Evolutionary conservation across 1,284 basidiomycete species (phyloP).

Genomic region (Boletus semigastroideus): DNA sequence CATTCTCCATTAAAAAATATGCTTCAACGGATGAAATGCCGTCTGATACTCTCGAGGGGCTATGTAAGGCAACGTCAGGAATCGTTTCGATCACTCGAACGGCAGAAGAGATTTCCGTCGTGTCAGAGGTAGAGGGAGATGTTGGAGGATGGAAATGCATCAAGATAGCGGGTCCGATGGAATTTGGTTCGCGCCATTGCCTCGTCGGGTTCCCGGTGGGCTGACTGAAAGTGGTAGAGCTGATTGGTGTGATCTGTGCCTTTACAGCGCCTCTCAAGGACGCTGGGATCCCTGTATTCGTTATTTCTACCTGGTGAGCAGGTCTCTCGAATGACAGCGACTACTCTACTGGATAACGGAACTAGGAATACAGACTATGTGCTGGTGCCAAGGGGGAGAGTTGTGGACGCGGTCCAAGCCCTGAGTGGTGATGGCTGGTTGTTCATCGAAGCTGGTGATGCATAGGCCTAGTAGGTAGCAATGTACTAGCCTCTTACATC

Average conservation of each 20-base stretch:
- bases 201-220: neutral
- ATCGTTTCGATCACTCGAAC: slow-evolving; percentile 63
- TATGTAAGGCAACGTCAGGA: slow-evolving; percentile 25
- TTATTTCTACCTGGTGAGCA: slow-evolving; percentile 67
- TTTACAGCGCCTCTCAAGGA: slow-evolving; percentile 57
- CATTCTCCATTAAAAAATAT: slow-evolving; percentile 60
- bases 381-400: slow-evolving; percentile 48
- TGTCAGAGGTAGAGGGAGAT: slow-evolving; percentile 43
- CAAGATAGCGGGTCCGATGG: slow-evolving; percentile 64
- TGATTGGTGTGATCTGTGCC: slow-evolving; percentile 60
- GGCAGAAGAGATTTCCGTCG: slow-evolving; percentile 59
- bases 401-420: slow-evolving; percentile 40
- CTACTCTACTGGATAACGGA: neutral
- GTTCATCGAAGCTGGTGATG: slow-evolving; percentile 25
- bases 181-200: slow-evolving; percentile 48
- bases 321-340: neutral
- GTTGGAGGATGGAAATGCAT: slow-evolving; percentile 56
- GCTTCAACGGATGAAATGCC: slow-evolving; percentile 31
- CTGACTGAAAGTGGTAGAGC: slow-evolving; percentile 34
- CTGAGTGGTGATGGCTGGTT: slow-evolving; percentile 51
- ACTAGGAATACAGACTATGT: slow-evolving; percentile 65
- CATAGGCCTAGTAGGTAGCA: neutral
- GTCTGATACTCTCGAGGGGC: slow-evolving; percentile 30
- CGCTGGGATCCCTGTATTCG: slow-evolving; percentile 58
- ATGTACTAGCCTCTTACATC: slow-evolving; percentile 1